These are phyloP conservation scores for Xylariaceae sp. DNA, from an alignment of 2,329 filamentous ascomycete species.

Conservation along the genomic window DNA sequence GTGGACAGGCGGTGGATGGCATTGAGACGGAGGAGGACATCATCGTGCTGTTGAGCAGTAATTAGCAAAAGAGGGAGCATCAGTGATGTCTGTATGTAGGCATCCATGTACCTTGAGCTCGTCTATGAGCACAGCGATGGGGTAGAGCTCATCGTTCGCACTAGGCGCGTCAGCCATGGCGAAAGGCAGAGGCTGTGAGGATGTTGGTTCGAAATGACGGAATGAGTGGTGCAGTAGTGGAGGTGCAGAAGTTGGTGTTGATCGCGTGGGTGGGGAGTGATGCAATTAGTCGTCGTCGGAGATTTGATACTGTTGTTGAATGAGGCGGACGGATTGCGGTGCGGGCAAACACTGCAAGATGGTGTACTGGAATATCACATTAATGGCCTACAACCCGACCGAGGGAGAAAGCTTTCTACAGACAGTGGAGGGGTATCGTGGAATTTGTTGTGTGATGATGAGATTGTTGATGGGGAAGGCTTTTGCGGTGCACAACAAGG, in stretches of 20 bases:
- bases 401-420: too few species aligned
- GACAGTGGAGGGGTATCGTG: too few species aligned
- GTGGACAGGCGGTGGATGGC: conserved; percentile 97
- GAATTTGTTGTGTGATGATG: too few species aligned
- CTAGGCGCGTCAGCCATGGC: conserved; percentile 85
- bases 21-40: conserved; percentile 95
- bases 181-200: conserved; percentile 30
- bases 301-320: too few species aligned
- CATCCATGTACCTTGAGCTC: conserved; percentile 79
- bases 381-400: too few species aligned
- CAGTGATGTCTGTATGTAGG: conserved; percentile 10
- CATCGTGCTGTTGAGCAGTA: conserved; percentile 74
- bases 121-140: conserved; percentile 98
- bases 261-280: conserved; percentile 33
- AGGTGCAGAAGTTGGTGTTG: conserved; percentile 20
- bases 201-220: conserved; percentile 9
- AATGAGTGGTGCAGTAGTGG: conserved; percentile 13
- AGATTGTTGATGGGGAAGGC: too few species aligned
- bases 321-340: too few species aligned
- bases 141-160: conserved; percentile 97
- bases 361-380: too few species aligned
- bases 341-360: too few species aligned
- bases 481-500: too few species aligned
- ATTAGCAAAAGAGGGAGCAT: conserved; percentile 23
- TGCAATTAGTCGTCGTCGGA: too few species aligned